Evolutionary conservation across 2,329 filamentous ascomycete species (phyloP), one percentile per base, ranked within the genome.

Genomic region (Colletotrichum melonis): DNA sequence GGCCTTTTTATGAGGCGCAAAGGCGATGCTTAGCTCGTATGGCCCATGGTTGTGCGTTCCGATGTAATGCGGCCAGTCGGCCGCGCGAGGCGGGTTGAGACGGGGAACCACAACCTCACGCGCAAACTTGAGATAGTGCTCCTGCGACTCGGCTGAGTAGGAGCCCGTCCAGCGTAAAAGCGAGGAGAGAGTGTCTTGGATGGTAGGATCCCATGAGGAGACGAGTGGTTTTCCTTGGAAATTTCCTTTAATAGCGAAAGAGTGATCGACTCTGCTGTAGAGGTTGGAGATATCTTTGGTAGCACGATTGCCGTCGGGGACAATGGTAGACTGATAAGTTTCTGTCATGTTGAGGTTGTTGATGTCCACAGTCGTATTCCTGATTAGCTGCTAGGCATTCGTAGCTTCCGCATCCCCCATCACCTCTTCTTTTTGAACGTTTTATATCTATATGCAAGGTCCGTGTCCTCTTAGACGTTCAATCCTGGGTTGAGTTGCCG

Each of bases 11-110:
- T 63, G 52, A 26, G 65, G 42, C 3, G 58, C 14, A 59, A 72
- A 72, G 35, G 69, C 69, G 54, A 69, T 12, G 52, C 69, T 72
- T 63, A 58, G 49, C 54, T 72, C 69, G 65, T 58, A 72, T 2
- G 59, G 30, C 26, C 49, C 32, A 38, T 72, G 58, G n/a, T 38
- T 63, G 30, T 72, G 69, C 16, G 65, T 63, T 7, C 46, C 35
- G 9, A 72, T 69, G 30, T 72, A 72, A 30, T 54, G 54, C 38
- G 54, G 19, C 28, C 38, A 54, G 24, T 72, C 65, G 35, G 58
- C 58, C 3, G 69, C 59, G 38, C 22, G 30, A 8, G 69, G 64
- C 19, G 68, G 69, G 28, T 69, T 72, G 14, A 72, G 69, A 54
- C 54, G n/a, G 19, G 69, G 69, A n/a, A 59, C 52, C 12, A 72